phyloP scores from a whole-genome alignment of 306 rosid species.

The Cucurbita pepo region DNA sequence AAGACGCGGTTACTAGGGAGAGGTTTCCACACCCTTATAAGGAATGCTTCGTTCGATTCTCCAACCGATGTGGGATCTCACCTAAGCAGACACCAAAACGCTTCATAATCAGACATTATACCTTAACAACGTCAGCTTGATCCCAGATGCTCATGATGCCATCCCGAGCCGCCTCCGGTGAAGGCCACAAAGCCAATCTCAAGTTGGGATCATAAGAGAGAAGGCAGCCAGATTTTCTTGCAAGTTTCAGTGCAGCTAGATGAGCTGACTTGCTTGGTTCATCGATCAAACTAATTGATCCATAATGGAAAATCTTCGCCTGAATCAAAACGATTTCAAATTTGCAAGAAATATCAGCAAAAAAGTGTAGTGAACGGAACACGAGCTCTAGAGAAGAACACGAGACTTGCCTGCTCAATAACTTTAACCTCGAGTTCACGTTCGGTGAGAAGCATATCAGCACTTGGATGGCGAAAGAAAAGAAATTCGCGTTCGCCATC shows the following conservation, averaged over 20 bases:
- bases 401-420: conserved; percentile 35
- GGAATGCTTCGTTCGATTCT: too few relatives aligned
- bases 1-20: too few relatives aligned
- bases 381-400: background rate
- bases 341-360: background rate
- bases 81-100: background rate
- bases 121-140: conserved; percentile 80
- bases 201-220: conserved; percentile 91
- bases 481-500: conserved; percentile 90
- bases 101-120: conserved; percentile 1
- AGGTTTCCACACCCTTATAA: too few relatives aligned
- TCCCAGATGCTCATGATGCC: conserved; percentile 81
- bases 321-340: conserved; percentile 4
- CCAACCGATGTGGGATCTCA: too few relatives aligned
- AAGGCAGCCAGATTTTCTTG: conserved; percentile 58
- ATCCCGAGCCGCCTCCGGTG: conserved; percentile 50
- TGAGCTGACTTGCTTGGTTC: conserved; percentile 81
- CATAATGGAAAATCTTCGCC: conserved; percentile 76
- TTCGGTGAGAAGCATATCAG: conserved; percentile 81
- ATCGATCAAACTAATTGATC: conserved; percentile 88
- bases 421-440: conserved; percentile 60
- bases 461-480: conserved; percentile 85
- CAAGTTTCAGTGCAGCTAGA: conserved; percentile 61
- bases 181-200: conserved; percentile 80
- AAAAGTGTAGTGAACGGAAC: background rate